These are phyloP conservation scores for Ambispora gerdemannii DNA, from an alignment of 192 early-diverging fungal genomes.

Conservation along the genomic window DNA sequence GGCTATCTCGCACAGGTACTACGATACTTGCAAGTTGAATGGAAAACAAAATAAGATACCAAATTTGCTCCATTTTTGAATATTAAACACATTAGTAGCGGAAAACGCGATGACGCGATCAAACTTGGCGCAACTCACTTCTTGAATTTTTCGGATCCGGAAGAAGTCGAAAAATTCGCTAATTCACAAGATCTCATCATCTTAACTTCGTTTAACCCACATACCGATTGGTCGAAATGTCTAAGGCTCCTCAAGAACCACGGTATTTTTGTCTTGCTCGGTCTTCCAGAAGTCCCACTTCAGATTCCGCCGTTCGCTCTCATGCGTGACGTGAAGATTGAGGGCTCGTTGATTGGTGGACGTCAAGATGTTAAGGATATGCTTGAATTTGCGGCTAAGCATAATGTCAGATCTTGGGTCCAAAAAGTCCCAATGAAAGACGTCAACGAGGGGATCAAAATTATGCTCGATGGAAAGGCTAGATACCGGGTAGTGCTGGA, in stretches of 20 bases:
- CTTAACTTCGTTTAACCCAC: slow-evolving; percentile 33
- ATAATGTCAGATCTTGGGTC: slow-evolving; percentile 61
- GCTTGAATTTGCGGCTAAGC: slow-evolving; percentile 62
- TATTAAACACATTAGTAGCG: too few relatives aligned
- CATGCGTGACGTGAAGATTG: slow-evolving; percentile 50
- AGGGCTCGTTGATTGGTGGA: slow-evolving; percentile 68
- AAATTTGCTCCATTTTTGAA: too few relatives aligned
- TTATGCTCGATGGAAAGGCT: slow-evolving; percentile 57
- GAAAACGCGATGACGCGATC: slow-evolving; percentile 54
- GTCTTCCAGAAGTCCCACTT: slow-evolving; percentile 57
- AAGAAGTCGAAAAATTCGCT: slow-evolving; percentile 29
- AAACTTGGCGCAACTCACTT: slow-evolving; percentile 59
- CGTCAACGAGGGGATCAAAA: slow-evolving; percentile 60
- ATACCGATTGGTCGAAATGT: slow-evolving; percentile 47
- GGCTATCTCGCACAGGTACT: slow-evolving; percentile 51
- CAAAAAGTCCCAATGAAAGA: slow-evolving; percentile 62
- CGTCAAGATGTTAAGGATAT: slow-evolving; percentile 57
- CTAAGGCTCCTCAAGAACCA: slow-evolving; percentile 51
- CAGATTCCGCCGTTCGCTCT: slow-evolving; percentile 44
- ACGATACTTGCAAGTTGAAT: neutral
- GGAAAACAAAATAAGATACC: too few relatives aligned
- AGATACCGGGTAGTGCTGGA: slow-evolving; percentile 72
- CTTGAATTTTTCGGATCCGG: slow-evolving; percentile 10
- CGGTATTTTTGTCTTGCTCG: slow-evolving; percentile 65
- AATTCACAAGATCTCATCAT: slow-evolving; percentile 39